Evolutionary conservation across 2,329 filamentous ascomycete species (phyloP), one percentile per base, ranked within the genome.

Genomic region (Alternaria novae-zelandiae): DNA sequence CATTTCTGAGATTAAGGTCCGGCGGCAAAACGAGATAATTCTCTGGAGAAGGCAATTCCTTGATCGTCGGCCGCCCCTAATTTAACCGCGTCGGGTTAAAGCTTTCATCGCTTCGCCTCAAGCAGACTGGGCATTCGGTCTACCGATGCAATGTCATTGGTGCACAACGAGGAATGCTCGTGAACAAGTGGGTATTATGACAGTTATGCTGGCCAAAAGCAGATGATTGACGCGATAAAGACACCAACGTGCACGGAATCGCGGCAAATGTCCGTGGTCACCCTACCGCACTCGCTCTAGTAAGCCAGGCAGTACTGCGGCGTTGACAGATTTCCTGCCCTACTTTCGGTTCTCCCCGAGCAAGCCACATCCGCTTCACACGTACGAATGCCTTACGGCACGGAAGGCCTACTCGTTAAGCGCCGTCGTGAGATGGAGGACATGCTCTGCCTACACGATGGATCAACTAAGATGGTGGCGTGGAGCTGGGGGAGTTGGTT

Each of bases 331-430:
- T 59, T 61, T 57, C 57, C 59, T 60, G 54, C 56, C 57, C 63
- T 63, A 67, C 63, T 65, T 53, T 67, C 68, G 68, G 61, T 62
- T 73, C 62, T 66, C 59, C 64, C 61, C 69, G 71, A 68, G 71
- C 71, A 75, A 62, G 74, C 74, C 75, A 77, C 75, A 73, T 63
- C 66, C 66, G 64, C 57, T 70, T 59, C 68, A 70, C 57, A 72
- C 66, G 68, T 68, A 66, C 68, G 67, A 70, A 68, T 57, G 63
- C 69, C 68, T 59, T 69, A 75, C 70, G 74, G 76, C 75, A 76
- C 75, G 63, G 66, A 71, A 71, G 68, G 70, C 65, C 66, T 70
- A 62, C 54, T 68, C 59, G 45, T 68, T 75, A 77, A 75, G 72
- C 76, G 74, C 74, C 67, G 66, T 64, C 61, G 60, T 63, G 66